A percentile compares a stretch with the other conserved stretches of the same genome.
Conservation (phyloP, 176 grass and related monocot genomes). For the Ananas comosus region DNA sequence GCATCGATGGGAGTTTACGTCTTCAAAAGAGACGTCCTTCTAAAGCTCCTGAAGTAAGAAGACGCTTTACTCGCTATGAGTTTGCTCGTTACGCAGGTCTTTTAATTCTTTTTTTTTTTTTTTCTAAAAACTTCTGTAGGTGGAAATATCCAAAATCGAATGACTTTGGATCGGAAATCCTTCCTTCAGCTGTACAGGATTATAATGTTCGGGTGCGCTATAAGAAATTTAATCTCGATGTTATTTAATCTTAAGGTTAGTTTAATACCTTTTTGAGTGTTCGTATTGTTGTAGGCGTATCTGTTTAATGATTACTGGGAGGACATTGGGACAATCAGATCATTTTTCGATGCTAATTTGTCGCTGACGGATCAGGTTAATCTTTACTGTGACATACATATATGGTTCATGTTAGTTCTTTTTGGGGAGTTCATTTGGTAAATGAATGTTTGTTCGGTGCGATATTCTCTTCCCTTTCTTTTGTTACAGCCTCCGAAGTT, state of each 20-base stretch:
- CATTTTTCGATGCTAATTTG: constrained; percentile 79
- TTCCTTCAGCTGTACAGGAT: constrained; percentile 50
- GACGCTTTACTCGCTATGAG: not conserved
- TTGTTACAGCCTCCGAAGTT: constrained; percentile 48
- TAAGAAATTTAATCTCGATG: not conserved
- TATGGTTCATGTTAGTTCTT: not conserved
- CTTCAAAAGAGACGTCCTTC: constrained; percentile 54
- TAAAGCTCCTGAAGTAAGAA: constrained; percentile 59
- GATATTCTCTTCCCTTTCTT: constrained; percentile 24
- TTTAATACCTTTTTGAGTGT: not conserved
- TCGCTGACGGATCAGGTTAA: constrained; percentile 57
- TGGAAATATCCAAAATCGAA: constrained; percentile 50
- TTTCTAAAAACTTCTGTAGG: constrained; percentile 20
- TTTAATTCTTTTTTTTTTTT: constrained; percentile 5
- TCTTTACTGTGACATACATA: not conserved
- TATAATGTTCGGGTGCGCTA: constrained; percentile 48
- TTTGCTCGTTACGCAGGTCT: not conserved
- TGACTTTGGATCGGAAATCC: constrained; percentile 72
- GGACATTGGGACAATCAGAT: constrained; percentile 71
- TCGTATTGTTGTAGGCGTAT: constrained; percentile 36
- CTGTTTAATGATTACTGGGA: constrained; percentile 74
- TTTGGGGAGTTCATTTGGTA: not conserved
- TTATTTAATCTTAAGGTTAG: not conserved
- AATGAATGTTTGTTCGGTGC: not conserved
- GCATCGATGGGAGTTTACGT: constrained; percentile 87